Evolutionary conservation across 441 rosid species (phyloP).

Genomic region (Erysimum cheiri): DNA sequence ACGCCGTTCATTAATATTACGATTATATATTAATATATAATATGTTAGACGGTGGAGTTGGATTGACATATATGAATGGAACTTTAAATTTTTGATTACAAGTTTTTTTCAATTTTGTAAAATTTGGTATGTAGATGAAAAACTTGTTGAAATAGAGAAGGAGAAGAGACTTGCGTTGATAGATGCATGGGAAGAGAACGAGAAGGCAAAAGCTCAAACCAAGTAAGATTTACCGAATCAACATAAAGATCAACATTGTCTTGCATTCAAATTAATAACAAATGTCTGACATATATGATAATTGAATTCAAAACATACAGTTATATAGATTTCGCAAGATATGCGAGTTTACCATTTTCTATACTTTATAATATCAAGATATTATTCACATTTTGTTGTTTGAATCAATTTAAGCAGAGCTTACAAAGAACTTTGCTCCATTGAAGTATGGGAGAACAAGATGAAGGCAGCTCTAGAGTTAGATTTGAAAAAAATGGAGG

Average conservation of each 20-base stretch:
- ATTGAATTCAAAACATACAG: not conserved
- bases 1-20: not conserved
- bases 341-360: not conserved
- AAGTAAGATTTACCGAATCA: conserved; percentile 37
- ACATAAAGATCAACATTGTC: not conserved
- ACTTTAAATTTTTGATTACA: not conserved
- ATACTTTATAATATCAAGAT: not conserved
- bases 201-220: conserved; percentile 45
- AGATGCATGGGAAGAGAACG: conserved; percentile 45
- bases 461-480: conserved; percentile 36
- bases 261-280: conserved; percentile 8
- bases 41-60: not conserved
- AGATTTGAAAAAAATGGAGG: conserved; percentile 42
- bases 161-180: conserved; percentile 43
- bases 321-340: not conserved
- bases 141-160: conserved; percentile 34
- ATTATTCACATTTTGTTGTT: not conserved
- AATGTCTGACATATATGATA: not conserved
- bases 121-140: conserved; percentile 29
- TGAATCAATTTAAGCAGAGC: conserved; percentile 31
- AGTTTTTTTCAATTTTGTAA: not conserved
- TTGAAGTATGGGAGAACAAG: conserved; percentile 40
- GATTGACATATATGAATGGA: not conserved
- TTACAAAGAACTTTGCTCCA: conserved; percentile 35
- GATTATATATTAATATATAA: no score